phyloP scores from a whole-genome alignment of 306 rosid genomes.

The Cucumis hystrix region DNA sequence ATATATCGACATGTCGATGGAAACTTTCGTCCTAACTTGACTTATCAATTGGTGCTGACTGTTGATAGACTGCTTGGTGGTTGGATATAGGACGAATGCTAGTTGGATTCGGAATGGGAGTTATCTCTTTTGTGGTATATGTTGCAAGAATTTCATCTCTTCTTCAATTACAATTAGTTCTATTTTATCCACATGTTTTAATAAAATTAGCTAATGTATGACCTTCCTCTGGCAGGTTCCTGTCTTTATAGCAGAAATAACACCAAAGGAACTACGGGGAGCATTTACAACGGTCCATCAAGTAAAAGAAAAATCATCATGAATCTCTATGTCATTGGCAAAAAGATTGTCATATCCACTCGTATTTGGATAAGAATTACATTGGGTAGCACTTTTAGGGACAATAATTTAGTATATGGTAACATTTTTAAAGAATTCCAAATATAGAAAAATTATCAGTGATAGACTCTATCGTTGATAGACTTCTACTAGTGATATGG shows the following conservation, averaged over 20 bases:
- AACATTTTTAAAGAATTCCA: too few relatives aligned
- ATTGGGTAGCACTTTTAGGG: too few relatives aligned
- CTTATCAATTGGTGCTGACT: not conserved
- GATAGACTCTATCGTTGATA: too few relatives aligned
- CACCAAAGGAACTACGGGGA: constrained; percentile 50
- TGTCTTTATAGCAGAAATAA: constrained; percentile 45
- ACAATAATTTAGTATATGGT: too few relatives aligned
- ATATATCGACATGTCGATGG: too few relatives aligned
- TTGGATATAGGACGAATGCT: constrained; percentile 66
- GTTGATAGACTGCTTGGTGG: constrained; percentile 44
- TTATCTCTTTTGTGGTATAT: constrained; percentile 69
- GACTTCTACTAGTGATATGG: too few relatives aligned
- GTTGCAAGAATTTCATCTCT: constrained; percentile 2
- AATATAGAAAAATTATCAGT: too few relatives aligned
- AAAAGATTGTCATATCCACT: too few relatives aligned
- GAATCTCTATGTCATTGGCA: not conserved
- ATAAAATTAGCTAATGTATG: not conserved
- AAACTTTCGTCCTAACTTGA: not conserved
- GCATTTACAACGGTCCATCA: constrained; percentile 39
- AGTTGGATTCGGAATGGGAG: constrained; percentile 73
- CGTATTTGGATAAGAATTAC: too few relatives aligned
- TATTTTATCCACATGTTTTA: not conserved
- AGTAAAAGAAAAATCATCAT: constrained; percentile 11
- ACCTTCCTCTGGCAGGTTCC: constrained; percentile 27
- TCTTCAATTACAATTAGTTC: not conserved